Base-by-base conservation (phyloP, 2,329 filamentous ascomycete genomes). In the Clonostachys chloroleuca region DNA sequence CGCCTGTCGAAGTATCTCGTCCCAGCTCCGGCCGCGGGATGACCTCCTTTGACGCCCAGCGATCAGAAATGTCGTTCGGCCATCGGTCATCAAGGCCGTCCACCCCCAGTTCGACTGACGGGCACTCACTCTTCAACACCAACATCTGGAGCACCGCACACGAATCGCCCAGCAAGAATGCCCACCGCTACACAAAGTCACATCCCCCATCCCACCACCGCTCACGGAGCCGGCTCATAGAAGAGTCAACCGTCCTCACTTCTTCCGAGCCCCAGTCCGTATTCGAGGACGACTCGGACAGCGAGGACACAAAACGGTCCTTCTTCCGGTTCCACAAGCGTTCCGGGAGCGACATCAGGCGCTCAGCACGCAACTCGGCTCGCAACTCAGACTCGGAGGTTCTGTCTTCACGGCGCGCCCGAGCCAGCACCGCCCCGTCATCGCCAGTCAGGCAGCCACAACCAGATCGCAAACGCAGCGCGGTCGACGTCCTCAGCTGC, bases 251-350 rank as follows among this genome's bases (percentile, higher is more conserved):
- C 16, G 8, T 16, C 43, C 24, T 30, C 24, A 10, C 24, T 4
- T 10, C 7, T 30, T 30, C 24, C 9, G 58, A 67, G 39, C 56
- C 56, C 12, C 52, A 54, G n/a, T 78, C 74, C 3, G 68, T 77
- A 20, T 78, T 78, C 50, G 75, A 78, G 40, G 54, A 65, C 13
- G 73, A 77, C 54, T 59, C 59, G 13, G 71, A 74, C 42, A 59
- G 63, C 6, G 50, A 50, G 2, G 54, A 59, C 44, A 53, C 54
- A n/a, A 60, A 58, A n/a, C 59, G 67, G 34, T 59, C 57, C 20
- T 47, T 47, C 16, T 72, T 75, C 42, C 67, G 70, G 16, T 67
- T 78, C 48, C 67, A 70, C 51, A 64, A 59, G 47, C 64, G 68
- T 13, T 60, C 63, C n/a, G 55, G 58, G 12, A 64, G 60, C 45